phyloP scores from a whole-genome alignment of 2,329 filamentous ascomycete genomes.

The Madurella fahalii region DNA sequence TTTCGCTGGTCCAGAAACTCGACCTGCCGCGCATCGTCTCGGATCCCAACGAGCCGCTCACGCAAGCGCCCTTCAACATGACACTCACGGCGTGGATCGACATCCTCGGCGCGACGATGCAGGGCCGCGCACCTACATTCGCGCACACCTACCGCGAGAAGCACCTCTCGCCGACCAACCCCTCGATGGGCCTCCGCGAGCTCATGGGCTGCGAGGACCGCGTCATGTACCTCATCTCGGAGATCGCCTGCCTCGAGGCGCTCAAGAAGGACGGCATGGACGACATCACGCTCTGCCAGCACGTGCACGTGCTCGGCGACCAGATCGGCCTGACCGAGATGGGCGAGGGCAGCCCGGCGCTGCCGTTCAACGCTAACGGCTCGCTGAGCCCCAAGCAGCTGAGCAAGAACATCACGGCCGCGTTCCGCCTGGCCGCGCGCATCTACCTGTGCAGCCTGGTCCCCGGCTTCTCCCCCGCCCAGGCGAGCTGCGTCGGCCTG shows the following conservation, averaged over 20 bases:
- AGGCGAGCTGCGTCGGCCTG: slow-evolving; percentile 69
- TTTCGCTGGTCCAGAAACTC: slow-evolving; percentile 79
- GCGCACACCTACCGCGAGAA: slow-evolving; percentile 95
- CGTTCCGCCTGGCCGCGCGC: slow-evolving; percentile 87
- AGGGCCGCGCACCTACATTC: slow-evolving; percentile 78
- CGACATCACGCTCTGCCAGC: slow-evolving; percentile 79
- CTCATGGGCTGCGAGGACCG: slow-evolving; percentile 97
- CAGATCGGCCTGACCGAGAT: slow-evolving; percentile 81
- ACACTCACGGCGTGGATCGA: slow-evolving; percentile 93
- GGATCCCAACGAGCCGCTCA: slow-evolving; percentile 53
- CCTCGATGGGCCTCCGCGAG: slow-evolving; percentile 72
- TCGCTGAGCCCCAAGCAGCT: slow-evolving; percentile 78
- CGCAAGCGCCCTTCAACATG: slow-evolving; percentile 87
- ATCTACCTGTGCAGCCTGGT: slow-evolving; percentile 97
- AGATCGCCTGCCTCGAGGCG: slow-evolving; percentile 92
- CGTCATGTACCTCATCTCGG: slow-evolving; percentile 96
- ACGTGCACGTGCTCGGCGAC: slow-evolving; percentile 81
- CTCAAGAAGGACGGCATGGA: slow-evolving; percentile 81
- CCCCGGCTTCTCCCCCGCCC: slow-evolving; percentile 75
- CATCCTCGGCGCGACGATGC: slow-evolving; percentile 91
- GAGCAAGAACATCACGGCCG: slow-evolving; percentile 79
- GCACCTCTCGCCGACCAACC: slow-evolving; percentile 65
- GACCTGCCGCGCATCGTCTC: slow-evolving; percentile 68
- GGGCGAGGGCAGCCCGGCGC: slow-evolving; percentile 53
- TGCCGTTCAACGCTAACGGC: slow-evolving; percentile 64